These are phyloP conservation scores for Thelonectria olida DNA, from an alignment of 2,329 filamentous ascomycete genomes.

Conservation along the genomic window DNA sequence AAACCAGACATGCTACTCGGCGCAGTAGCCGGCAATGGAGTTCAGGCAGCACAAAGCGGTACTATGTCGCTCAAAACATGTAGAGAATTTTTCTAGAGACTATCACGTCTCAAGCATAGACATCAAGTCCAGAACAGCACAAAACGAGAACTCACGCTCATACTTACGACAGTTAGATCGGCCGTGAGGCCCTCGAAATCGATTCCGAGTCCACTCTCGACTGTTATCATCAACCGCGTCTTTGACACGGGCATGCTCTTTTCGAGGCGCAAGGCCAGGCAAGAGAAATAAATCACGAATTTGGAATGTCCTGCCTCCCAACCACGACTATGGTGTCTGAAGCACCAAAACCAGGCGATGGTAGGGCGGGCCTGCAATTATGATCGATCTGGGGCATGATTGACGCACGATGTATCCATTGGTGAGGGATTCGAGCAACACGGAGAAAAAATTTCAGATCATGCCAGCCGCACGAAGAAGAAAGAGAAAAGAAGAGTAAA, in stretches of 20 bases:
- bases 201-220: too few relatives aligned
- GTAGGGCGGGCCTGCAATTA: conserved; percentile 78
- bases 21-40: conserved; percentile 26
- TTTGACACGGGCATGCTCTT: neutral
- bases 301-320: conserved; percentile 55
- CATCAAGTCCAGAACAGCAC: neutral
- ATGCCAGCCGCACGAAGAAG: conserved; percentile 84
- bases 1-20: conserved; percentile 21
- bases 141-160: too few relatives aligned
- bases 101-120: neutral
- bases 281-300: conserved; percentile 11
- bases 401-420: conserved; percentile 74
- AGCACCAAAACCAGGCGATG: conserved; percentile 53
- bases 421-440: conserved; percentile 77
- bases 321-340: conserved; percentile 44
- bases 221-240: too few relatives aligned
- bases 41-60: conserved; percentile 30
- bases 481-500: conserved; percentile 55
- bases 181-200: too few relatives aligned
- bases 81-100: conserved; percentile 33
- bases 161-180: neutral
- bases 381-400: conserved; percentile 79
- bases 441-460: conserved; percentile 72
- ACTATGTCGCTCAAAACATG: conserved; percentile 12
- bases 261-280: neutral